These are phyloP conservation scores for Solanum verrucosum DNA, from an alignment of 257 asterid species.

Conservation along the genomic window DNA sequence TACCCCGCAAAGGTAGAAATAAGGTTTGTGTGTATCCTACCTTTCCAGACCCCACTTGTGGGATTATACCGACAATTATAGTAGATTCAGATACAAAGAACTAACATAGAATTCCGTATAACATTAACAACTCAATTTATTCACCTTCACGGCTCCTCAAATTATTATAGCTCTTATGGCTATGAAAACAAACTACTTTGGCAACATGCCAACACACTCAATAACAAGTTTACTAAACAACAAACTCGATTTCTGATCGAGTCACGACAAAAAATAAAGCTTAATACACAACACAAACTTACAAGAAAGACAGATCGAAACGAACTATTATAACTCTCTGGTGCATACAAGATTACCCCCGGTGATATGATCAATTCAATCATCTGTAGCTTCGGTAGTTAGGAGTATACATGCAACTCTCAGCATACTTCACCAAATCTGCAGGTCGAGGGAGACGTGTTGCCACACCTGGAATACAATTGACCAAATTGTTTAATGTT, in stretches of 20 bases:
- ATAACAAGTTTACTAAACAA: not conserved
- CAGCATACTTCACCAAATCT: conserved; percentile 79
- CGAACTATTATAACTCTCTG: not conserved
- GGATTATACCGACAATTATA: not conserved
- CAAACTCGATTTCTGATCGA: not conserved
- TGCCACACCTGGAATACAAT: conserved; percentile 51
- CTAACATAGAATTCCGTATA: not conserved
- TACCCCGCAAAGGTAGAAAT: not conserved
- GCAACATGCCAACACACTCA: not conserved
- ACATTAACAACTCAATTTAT: not conserved
- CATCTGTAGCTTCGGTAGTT: conserved; percentile 70
- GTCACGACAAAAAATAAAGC: not conserved
- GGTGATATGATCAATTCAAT: not conserved
- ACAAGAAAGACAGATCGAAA: not conserved
- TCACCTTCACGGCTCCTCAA: not conserved
- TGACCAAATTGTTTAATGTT: not conserved
- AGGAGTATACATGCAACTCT: conserved; percentile 99
- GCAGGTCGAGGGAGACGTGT: conserved; percentile 86
- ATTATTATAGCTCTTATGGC: not conserved
- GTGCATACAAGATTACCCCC: not conserved
- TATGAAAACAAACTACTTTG: not conserved
- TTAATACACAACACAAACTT: not conserved
- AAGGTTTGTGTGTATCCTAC: not conserved
- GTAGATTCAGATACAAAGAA: not conserved
- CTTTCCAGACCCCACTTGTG: not conserved